Base-by-base conservation (phyloP, 345 rosid species). In the Angophora floribunda region DNA sequence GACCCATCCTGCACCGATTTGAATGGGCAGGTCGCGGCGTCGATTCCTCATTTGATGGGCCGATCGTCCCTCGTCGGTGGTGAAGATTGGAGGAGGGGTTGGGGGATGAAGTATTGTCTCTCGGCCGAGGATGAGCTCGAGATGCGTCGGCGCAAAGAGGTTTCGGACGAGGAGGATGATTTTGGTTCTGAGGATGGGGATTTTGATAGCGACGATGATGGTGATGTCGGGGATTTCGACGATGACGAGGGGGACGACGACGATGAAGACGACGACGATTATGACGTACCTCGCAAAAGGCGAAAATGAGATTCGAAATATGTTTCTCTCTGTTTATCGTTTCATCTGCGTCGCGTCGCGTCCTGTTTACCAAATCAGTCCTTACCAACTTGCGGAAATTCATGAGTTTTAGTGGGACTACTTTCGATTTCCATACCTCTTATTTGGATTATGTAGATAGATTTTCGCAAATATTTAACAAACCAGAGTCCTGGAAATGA, bases 81-180 rank as follows among this genome's bases (percentile, higher is more conserved):
- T 0, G 49, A 19, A 19, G 84, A 41, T 75, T 21, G 84, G 84
- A 41, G 84, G 49, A 10, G 84, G 84, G 14, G 0, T 10, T 41
- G 6, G 84, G 49, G 82, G 49, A 19, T 26, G 49, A 7, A 75
- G 0, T 21, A 0, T 49, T 0, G 0, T 49, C 55, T 19, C 52
- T 14, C n/a, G 50, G 82, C 55, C 0, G 47, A 50, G 82, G 87
- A 47, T 0, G 87, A 53, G 84, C 84, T 41, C 28, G 84, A 75
- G 84, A 75, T 19, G 84, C 84, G 49, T 75, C 67, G 53, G 41
- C 26, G 45, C 36, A 6, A 51, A 6, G 87, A 86, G 55, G 65
- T 86, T 36, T 5, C 53, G 51, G 4, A 63, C n/a, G 80, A 78
- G 65, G 41, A 30, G 85, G 88, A 36, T 12, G 85, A 16, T 28